Evolutionary conservation across 2,329 filamentous ascomycete genomes (phyloP), one percentile per base, ranked within the genome.

Genomic region (Aspergillus niger): DNA sequence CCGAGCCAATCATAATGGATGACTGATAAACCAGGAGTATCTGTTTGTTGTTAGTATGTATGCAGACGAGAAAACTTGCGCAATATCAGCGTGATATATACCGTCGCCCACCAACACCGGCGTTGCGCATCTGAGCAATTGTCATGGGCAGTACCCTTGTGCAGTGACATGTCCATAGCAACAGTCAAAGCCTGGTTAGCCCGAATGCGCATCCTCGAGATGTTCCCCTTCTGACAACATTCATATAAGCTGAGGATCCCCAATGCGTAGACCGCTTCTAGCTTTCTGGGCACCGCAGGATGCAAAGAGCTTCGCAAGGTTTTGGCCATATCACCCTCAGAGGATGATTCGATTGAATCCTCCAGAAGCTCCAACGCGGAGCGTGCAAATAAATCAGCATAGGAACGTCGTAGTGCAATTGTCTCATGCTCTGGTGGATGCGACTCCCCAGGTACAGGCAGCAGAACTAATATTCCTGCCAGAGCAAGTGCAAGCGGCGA

Each of bases 101-200:
- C 70, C 17, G 63, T 67, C 54, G 63, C 65, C 70, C 69, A 72
- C 70, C 70, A 72, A 5, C 54, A 51, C 22, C 68, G 63, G 26
- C 62, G 59, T 28, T 69, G 61, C 5, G 68, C 68, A 26, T 69
- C 68, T 4, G 62, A 62, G 36, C 54, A 61, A 32, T 15, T 3
- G 41, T 7, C 24, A 15, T 52, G 59, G 10, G 58, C 17, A 55
- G 24, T 26, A 6, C 11, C 8, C 3, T 41, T 52, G 3, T 71
- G 67, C 10, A 71, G 58, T 2, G 67, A 67, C 6, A 70, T 53
- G 50, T 70, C 69, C 65, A 71, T 69, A 24, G 69, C 68, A 8
- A 60, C 59, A 0, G 67, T 70, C 5, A 70, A 22, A 17, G 69
- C 69, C n/a, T 70, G 65, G 28, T 70, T 66, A 6, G 65, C 60